Evolutionary conservation across 1,284 basidiomycete genomes (phyloP).

Genomic region (Anthracocystis panici-leucophaei): DNA sequence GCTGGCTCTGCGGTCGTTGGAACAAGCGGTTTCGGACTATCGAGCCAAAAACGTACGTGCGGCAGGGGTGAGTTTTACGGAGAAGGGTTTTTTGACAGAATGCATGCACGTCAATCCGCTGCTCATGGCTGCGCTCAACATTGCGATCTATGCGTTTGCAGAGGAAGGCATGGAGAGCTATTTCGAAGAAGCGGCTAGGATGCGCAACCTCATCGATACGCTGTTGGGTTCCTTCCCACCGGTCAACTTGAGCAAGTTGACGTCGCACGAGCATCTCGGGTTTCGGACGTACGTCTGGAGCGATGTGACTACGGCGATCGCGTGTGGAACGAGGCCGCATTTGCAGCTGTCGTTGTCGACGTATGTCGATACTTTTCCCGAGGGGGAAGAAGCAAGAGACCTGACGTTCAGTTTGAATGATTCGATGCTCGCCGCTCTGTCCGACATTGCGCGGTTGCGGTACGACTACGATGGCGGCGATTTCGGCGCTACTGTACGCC

Average conservation of each 20-base stretch:
- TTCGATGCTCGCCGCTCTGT: constrained; percentile 28
- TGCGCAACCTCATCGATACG: constrained; percentile 30
- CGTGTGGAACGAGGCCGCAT: constrained; percentile 40
- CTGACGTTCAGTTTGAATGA: constrained; percentile 34
- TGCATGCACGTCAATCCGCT: constrained; percentile 27
- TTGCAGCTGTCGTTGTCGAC: constrained; percentile 33
- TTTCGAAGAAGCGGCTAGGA: constrained; percentile 34
- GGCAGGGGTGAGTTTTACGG: constrained; percentile 31
- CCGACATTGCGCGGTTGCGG: constrained; percentile 39
- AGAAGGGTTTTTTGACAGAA: constrained; percentile 38
- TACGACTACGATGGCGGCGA: constrained; percentile 45
- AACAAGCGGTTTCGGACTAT: constrained; percentile 36
- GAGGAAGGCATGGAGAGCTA: constrained; percentile 44
- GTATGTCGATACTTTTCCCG: background rate
- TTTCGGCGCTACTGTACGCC: constrained; percentile 20
- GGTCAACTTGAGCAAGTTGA: constrained; percentile 33
- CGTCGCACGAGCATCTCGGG: constrained; percentile 28
- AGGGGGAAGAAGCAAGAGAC: background rate
- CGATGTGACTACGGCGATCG: constrained; percentile 36
- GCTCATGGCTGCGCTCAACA: constrained; percentile 38
- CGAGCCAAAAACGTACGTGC: constrained; percentile 27
- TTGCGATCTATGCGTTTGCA: constrained; percentile 46
- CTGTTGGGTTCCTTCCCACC: constrained; percentile 34
- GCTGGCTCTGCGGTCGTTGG: constrained; percentile 30
- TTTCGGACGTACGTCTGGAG: constrained; percentile 45